Conservation (phyloP, 345 rosid species). For the Carallia pectinifolia region DNA sequence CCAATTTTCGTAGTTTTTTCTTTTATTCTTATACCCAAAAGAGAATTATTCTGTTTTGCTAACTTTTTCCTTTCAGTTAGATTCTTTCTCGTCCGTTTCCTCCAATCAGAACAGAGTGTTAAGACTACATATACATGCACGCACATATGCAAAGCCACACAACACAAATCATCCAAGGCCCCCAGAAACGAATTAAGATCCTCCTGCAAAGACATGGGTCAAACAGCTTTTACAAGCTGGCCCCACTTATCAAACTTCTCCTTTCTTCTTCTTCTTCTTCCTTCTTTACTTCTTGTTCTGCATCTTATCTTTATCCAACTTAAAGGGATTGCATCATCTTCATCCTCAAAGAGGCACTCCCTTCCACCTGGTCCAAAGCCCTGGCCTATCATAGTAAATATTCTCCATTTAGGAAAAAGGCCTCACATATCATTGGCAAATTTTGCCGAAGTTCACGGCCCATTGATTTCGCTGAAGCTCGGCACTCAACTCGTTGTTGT, state of each 20-base stretch:
- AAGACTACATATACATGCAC: too few species aligned
- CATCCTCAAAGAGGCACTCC: background rate
- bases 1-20: too few species aligned
- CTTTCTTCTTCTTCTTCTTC: background rate
- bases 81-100: too few species aligned
- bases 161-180: too few species aligned
- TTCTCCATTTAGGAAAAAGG: background rate
- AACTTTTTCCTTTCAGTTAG: too few species aligned
- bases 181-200: too few species aligned
- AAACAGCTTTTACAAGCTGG: background rate
- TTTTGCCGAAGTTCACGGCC: conserved; percentile 19
- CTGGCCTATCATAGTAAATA: conserved; percentile 19
- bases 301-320: background rate
- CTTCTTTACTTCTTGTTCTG: background rate
- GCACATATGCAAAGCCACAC: too few species aligned
- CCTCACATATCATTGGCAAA: conserved; percentile 13
- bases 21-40: too few species aligned
- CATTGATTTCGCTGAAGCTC: conserved; percentile 6
- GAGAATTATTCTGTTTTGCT: too few species aligned
- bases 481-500: conserved; percentile 18
- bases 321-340: background rate
- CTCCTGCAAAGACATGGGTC: background rate
- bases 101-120: too few species aligned
- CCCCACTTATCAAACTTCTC: background rate
- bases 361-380: conserved; percentile 17